Evolutionary conservation across 2,329 filamentous ascomycete genomes (phyloP), one percentile per base, ranked within the genome.

Genomic region (Saccharata proteae): DNA sequence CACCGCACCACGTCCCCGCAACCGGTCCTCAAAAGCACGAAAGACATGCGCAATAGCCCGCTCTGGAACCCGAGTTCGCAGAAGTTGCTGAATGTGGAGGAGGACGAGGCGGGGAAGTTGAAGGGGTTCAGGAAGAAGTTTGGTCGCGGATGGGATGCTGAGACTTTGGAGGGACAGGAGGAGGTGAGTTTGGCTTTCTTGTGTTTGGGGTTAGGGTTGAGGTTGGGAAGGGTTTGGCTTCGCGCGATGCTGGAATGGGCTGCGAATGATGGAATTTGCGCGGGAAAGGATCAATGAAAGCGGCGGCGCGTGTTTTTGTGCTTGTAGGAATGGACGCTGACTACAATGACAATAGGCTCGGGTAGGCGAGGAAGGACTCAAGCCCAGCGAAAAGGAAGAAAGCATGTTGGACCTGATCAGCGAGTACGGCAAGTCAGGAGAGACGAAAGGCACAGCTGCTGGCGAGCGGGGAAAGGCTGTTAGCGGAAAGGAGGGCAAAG

Each of bases 91-190:
- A 93, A 90, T 55, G 70, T 94, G 36, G 90, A 98, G 62, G 76
- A 92, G 40, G 90, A 98, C 56, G 90, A 96, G 68, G 88, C 90
- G 3, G 90, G 90, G 12, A 74, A 80, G 51, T 61, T 98, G 48
- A 80, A 78, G 31, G 80, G 82, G 34, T 98, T 98, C 64, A 71
- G 90, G 47, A 71, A 70, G 39, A 71, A 80, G 35, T 98, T 86
- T 63, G 90, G 90, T 16, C 67, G 79, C 37, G 75, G 74, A 8
- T 98, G 82, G 67, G 90, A 98, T 61, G 64, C 72, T 15, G 61
- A 54, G 32, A 49, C 52, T 30, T 22, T 25, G n/a, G 44, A 48
- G 30, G 30, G 35, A 26, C 18, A 16, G n/a, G 29, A 31, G 5
- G 30, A 40, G 36, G 42, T 43, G 31, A 13, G 35, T 35, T n/a